Conservation (phyloP, 805 yeast genomes). For the Cyberlindnera mississippiensis region DNA sequence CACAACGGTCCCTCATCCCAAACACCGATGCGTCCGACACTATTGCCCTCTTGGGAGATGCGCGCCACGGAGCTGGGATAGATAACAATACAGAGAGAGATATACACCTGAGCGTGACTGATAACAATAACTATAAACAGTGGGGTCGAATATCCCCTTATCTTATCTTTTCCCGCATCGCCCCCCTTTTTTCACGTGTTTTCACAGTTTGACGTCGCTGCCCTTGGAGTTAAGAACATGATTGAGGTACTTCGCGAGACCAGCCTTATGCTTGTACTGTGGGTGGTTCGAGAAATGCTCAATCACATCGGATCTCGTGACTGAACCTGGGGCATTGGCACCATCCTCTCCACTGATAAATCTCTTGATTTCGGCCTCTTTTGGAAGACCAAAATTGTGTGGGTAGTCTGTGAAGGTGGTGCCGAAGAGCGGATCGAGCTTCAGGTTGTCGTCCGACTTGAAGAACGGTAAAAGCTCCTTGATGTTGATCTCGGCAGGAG, state of each 20-base stretch:
- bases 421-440: constrained; percentile 28
- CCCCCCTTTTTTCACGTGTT: too few species aligned
- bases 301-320: constrained; percentile 63
- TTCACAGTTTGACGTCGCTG: background rate
- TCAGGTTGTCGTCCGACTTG: constrained; percentile 28
- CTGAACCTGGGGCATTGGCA: constrained; percentile 10
- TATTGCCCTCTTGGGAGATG: too few species aligned
- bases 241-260: constrained; percentile 57
- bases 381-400: constrained; percentile 72
- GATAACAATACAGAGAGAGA: too few species aligned
- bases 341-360: constrained; percentile 71
- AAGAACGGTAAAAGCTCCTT: constrained; percentile 30
- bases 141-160: too few species aligned
- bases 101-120: too few species aligned
- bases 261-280: constrained; percentile 47
- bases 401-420: constrained; percentile 43
- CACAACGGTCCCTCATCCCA: background rate
- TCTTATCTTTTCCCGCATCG: too few species aligned
- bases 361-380: constrained; percentile 56
- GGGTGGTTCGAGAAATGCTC: constrained; percentile 49
- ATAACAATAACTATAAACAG: too few species aligned
- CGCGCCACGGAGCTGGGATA: too few species aligned
- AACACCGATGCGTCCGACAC: background rate
- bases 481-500: constrained; percentile 35
- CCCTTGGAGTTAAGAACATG: constrained; percentile 42